These are phyloP conservation scores for Ascochyta clinopodiicola DNA, from an alignment of 2,329 filamentous ascomycete species.

Conservation along the genomic window DNA sequence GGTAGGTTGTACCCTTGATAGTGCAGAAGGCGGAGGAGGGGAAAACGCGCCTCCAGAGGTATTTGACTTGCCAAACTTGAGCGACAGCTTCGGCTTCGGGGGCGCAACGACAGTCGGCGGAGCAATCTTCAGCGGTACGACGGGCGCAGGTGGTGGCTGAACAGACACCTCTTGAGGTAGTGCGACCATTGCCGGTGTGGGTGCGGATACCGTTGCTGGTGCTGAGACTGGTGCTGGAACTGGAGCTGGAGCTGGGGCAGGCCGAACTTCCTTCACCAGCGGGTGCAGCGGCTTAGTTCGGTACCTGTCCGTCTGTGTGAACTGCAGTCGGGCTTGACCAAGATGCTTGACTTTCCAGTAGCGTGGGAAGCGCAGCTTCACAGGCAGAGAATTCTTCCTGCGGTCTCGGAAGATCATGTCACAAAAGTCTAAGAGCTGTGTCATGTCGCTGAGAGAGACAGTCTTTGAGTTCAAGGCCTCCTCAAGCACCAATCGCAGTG, in stretches of 20 bases:
- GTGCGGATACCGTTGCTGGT: not conserved
- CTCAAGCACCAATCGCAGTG: slow-evolving; percentile 62
- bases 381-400: slow-evolving; percentile 55
- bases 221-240: not conserved
- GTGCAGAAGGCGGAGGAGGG: slow-evolving; percentile 15
- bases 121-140: not conserved
- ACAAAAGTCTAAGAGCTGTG: slow-evolving; percentile 64
- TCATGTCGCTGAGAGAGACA: slow-evolving; percentile 61
- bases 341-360: slow-evolving; percentile 63
- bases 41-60: slow-evolving; percentile 18
- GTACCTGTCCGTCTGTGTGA: slow-evolving; percentile 34
- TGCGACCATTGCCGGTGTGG: slow-evolving; percentile 2
- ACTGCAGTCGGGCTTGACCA: slow-evolving; percentile 54
- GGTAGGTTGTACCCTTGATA: slow-evolving; percentile 19
- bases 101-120: slow-evolving; percentile 4
- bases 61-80: slow-evolving; percentile 29
- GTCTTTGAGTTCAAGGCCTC: slow-evolving; percentile 60
- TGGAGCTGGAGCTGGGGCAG: slow-evolving; percentile 13
- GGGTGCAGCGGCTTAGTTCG: slow-evolving; percentile 26
- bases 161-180: not conserved
- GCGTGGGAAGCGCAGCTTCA: slow-evolving; percentile 62
- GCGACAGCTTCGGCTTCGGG: slow-evolving; percentile 27
- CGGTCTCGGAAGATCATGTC: slow-evolving; percentile 59
- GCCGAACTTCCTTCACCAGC: slow-evolving; percentile 14
- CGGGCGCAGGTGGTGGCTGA: slow-evolving; percentile 1